A percentile compares a stretch with the other conserved stretches of the same genome.
Evolutionary conservation across 495 filamentous ascomycete species (phyloP).

Genomic region (Penicillium samsonianum): DNA sequence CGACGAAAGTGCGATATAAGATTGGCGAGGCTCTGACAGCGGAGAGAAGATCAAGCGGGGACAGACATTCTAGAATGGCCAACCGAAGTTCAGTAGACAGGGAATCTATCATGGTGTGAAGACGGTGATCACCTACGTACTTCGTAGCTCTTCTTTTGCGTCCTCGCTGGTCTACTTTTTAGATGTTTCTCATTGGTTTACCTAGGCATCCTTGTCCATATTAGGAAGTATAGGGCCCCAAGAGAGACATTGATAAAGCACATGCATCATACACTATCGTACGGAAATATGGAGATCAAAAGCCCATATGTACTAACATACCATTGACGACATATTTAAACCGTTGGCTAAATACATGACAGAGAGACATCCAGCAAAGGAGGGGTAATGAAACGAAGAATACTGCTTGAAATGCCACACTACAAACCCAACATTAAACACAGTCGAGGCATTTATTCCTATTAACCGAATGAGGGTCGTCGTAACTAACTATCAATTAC

Average conservation of each 20-base stretch:
- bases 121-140: not conserved
- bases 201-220: too few species aligned
- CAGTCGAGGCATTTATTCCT: constrained; percentile 2
- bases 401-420: not conserved
- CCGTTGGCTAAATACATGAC: constrained; percentile 16
- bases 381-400: constrained; percentile 1
- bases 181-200: not conserved
- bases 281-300: not conserved
- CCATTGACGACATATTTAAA: not conserved
- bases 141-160: not conserved
- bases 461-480: not conserved
- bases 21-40: not conserved
- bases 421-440: constrained; percentile 5
- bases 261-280: not conserved
- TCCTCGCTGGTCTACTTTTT: not conserved
- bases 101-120: constrained; percentile 3
- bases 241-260: not conserved
- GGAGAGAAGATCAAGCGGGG: not conserved
- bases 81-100: not conserved
- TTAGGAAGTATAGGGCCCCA: too few species aligned
- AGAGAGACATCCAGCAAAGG: constrained; percentile 17
- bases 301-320: constrained; percentile 14
- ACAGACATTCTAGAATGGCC: not conserved
- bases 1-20: not conserved
- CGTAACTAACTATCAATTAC: constrained; percentile 20